These are phyloP conservation scores for Prunus armeniaca DNA, from an alignment of 306 rosid genomes.

Conservation along the genomic window DNA sequence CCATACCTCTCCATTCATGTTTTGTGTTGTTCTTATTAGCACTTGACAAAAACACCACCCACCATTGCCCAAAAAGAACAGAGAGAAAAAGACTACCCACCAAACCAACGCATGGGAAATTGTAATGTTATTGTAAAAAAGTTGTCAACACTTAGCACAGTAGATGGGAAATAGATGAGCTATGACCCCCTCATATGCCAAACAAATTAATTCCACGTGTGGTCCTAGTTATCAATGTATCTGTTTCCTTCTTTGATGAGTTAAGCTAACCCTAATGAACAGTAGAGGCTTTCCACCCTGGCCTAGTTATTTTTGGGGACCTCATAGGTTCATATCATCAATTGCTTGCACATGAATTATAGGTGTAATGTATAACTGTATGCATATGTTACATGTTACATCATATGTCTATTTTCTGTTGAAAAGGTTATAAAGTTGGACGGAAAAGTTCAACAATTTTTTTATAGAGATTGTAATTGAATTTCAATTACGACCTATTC, in stretches of 20 bases:
- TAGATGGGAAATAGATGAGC: too few species aligned
- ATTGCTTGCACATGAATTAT: neutral
- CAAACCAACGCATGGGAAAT: too few species aligned
- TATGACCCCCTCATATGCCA: too few species aligned
- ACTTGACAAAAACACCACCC: slow-evolving; percentile 10
- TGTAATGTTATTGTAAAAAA: neutral
- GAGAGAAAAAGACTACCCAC: too few species aligned
- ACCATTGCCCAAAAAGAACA: neutral
- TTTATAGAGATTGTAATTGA: too few species aligned
- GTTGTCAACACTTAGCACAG: too few species aligned
- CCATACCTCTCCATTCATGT: neutral
- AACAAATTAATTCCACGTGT: too few species aligned
- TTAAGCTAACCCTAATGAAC: too few species aligned
- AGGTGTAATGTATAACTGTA: neutral
- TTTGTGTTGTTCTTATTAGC: neutral
- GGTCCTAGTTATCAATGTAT: too few species aligned
- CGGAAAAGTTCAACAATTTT: too few species aligned
- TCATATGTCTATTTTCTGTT: neutral
- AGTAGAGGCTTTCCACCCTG: neutral
- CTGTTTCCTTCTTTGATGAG: too few species aligned
- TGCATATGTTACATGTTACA: neutral
- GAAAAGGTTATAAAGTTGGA: neutral
- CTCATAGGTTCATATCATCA: neutral
- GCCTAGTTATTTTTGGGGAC: neutral
- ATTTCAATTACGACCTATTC: too few species aligned